Base-by-base conservation (phyloP, 116 monocot genomes). In the Thalassia testudinum region DNA sequence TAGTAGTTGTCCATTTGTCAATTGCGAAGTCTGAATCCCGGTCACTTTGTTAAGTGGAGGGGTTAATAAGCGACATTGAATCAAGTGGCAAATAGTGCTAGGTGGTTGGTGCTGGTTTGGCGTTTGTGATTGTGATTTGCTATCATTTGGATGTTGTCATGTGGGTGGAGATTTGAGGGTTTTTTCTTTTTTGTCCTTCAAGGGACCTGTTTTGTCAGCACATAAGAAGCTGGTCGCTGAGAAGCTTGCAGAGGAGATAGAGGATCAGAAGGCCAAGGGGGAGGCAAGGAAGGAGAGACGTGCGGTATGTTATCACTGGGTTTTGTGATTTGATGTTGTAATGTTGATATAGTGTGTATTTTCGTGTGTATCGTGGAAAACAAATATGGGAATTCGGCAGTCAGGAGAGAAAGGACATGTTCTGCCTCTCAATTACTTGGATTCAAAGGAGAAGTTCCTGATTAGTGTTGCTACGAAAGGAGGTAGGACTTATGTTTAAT, bases 151-250 rank as follows among this genome's bases (percentile, higher is more conserved):
- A 53, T 2, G 1, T 53, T 27, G 21, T 22, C 13, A 7, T 58
- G 21, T 24, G 26, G 30, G 30, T 34, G 3, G 10, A 5, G 30
- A 34, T 50, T 30, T 26, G 27, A 21, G 12, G 23, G 20, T 8
- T 43, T 1, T 47, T n/a, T 12, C 16, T 29, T 0, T 38, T 19
- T 12, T 13, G 19, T 56, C 30, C 14, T 26, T 25, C 20, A 24
- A 92, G 92, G 92, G 92, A 22, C 92, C 92, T 15, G 62, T 86
- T n/a, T 52, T 92, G 37, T 75, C 83, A 15, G 93, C 77, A 2
- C 72, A 93, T 24, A 83, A 78, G 78, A 83, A 80, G 61, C 75
- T 93, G 51, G 76, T 87, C 0, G 81, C 71, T 1, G 72, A 82
- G 61, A 93, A 93, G 70, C 78, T 86, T 24, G 78, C 83, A 1